These are phyloP conservation scores for Backusella psychrophila DNA, from an alignment of 192 early-diverging fungal genomes.

Conservation along the genomic window DNA sequence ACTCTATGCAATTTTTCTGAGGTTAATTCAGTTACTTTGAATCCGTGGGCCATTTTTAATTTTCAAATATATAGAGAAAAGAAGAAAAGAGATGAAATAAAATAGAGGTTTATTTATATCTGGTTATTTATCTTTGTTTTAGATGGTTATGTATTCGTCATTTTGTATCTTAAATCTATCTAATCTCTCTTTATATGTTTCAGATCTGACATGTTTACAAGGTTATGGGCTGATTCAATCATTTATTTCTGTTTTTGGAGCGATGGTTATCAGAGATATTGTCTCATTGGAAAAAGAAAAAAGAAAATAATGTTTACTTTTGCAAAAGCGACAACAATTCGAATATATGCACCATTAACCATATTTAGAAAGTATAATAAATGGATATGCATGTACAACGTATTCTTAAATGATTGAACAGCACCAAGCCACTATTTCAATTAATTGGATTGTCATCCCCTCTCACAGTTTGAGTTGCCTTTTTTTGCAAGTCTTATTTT, in stretches of 20 bases:
- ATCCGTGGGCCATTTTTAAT: constrained; percentile 13
- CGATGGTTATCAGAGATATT: not conserved
- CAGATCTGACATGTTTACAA: not conserved
- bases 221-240: not conserved
- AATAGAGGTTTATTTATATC: not conserved
- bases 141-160: not conserved
- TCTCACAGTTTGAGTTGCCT: not conserved
- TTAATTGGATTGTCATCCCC: constrained; percentile 4
- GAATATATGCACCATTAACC: not conserved
- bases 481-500: not conserved
- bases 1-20: constrained; percentile 42
- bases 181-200: not conserved
- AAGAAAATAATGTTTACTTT: not conserved
- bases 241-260: not conserved
- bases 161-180: not conserved
- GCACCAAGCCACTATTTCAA: not conserved
- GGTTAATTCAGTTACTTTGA: constrained; percentile 25
- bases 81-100: not conserved
- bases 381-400: too few relatives aligned
- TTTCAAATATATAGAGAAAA: not conserved
- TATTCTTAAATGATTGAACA: not conserved
- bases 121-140: not conserved
- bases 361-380: not conserved
- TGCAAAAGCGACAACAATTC: not conserved
- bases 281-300: not conserved